These are phyloP conservation scores for Syncephalastrum monosporum DNA, from an alignment of 371 early-diverging fungal genomes.

Conservation along the genomic window DNA sequence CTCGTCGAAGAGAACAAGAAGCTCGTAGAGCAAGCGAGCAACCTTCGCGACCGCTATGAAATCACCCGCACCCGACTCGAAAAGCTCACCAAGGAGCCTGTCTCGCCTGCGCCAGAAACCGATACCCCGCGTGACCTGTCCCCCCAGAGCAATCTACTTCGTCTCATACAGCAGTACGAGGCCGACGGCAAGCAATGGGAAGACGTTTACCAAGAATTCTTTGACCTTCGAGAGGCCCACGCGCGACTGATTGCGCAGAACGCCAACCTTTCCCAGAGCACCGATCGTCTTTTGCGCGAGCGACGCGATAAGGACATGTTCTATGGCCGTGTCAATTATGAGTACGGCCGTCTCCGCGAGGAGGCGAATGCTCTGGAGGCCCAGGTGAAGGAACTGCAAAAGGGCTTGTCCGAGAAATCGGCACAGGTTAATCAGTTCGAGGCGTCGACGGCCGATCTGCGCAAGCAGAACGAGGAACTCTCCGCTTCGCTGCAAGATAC, in stretches of 20 bases:
- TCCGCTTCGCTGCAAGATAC: conserved; percentile 17
- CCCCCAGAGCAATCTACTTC: conserved; percentile 13
- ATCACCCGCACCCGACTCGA: conserved; percentile 12
- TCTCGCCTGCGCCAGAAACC: conserved; percentile 1
- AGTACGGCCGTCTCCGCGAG: conserved; percentile 9
- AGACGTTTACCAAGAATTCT: conserved; percentile 22
- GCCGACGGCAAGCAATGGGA: conserved; percentile 21
- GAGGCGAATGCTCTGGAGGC: conserved; percentile 2
- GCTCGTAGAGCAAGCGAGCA: conserved; percentile 7
- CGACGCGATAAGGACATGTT: conserved; percentile 13
- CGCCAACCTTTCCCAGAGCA: conserved; percentile 7
- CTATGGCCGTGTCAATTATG: conserved; percentile 14
- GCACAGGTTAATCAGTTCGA: too few species aligned
- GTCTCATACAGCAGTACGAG: conserved; percentile 20
- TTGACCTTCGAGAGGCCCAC: conserved; percentile 15
- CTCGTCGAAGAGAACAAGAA: conserved; percentile 13
- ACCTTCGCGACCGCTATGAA: conserved; percentile 11
- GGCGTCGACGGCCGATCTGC: too few species aligned
- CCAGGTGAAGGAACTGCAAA: too few species aligned
- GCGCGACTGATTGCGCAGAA: conserved; percentile 5
- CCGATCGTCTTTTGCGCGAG: conserved; percentile 15
- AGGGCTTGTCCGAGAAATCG: too few species aligned
- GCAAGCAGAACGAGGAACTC: not conserved
- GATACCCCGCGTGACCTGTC: not conserved
- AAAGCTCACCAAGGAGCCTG: not conserved